A percentile compares a stretch with the other conserved stretches of the same genome.
Conservation (phyloP, 192 early-diverging fungal species). For the Funneliformis mosseae region DNA sequence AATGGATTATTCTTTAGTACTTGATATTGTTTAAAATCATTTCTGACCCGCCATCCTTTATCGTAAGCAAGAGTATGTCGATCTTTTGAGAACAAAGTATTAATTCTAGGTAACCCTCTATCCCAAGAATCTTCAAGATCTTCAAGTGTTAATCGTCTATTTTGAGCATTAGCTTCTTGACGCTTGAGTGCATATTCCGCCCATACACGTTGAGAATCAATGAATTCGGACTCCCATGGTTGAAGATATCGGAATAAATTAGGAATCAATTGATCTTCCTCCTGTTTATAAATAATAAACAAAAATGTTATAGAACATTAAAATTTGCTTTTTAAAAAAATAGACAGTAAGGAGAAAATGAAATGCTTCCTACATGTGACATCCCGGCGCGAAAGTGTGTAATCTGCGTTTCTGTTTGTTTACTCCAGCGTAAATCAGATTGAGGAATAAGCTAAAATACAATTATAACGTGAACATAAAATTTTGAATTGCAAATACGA, state of each 20-base stretch:
- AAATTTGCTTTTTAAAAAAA: not conserved
- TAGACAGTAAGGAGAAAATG: not conserved
- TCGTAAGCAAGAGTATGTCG: conserved; percentile 99
- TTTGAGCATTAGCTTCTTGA: conserved; percentile 95
- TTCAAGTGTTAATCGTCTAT: conserved; percentile 96
- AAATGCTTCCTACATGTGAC: conserved; percentile 60
- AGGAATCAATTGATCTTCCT: conserved; percentile 95
- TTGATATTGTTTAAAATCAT: conserved; percentile 98
- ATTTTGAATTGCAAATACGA: not conserved
- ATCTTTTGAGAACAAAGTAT: conserved; percentile 98
- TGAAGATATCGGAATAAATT: conserved; percentile 97
- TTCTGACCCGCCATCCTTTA: conserved; percentile 97
- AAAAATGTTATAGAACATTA: not conserved
- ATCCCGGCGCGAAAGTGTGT: conserved; percentile 99
- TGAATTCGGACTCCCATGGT: conserved; percentile 99
- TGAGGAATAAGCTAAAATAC: conserved; percentile 78
- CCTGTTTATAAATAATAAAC: conserved; percentile 31
- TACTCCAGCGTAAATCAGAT: conserved; percentile 94
- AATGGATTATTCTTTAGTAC: conserved; percentile 94
- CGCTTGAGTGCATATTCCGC: conserved; percentile 98
- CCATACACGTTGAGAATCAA: conserved; percentile 99
- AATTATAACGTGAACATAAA: not conserved
- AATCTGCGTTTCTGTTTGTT: conserved; percentile 95
- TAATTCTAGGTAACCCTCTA: conserved; percentile 97
- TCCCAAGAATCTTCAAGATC: conserved; percentile 99